Evolutionary conservation across 2,329 filamentous ascomycete species (phyloP).

Genomic region (Achaetomium macrosporum): DNA sequence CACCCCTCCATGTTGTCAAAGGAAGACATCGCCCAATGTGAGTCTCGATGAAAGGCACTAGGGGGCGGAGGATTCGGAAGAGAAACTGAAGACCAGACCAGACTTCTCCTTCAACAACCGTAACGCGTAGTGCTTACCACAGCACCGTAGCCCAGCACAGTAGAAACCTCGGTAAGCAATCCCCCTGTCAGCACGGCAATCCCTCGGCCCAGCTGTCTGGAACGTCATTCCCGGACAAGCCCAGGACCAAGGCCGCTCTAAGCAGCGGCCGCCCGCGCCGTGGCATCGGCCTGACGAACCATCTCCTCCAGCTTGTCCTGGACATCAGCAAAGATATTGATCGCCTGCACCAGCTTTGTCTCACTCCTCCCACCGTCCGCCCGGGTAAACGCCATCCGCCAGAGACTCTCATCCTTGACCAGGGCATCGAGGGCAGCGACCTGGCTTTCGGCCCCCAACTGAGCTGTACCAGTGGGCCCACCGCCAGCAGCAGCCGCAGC

Average conservation of each 20-base stretch:
- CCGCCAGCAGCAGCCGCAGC: neutral
- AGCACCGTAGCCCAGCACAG: too few species aligned
- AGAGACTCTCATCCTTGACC: conserved; percentile 39
- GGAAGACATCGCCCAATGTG: too few species aligned
- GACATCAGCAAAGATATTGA: conserved; percentile 53
- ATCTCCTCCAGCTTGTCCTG: conserved; percentile 45
- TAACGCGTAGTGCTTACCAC: too few species aligned
- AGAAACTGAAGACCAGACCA: too few species aligned
- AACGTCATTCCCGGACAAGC: neutral
- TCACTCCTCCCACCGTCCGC: conserved; percentile 42
- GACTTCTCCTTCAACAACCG: too few species aligned
- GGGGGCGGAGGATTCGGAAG: too few species aligned
- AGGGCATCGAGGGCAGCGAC: conserved; percentile 28
- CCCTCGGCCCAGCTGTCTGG: too few species aligned
- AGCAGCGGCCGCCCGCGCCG: neutral
- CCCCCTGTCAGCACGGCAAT: too few species aligned
- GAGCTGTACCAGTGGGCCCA: too few species aligned
- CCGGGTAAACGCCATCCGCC: conserved; percentile 46
- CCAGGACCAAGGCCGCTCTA: neutral
- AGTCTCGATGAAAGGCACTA: too few species aligned
- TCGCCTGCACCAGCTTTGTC: conserved; percentile 47
- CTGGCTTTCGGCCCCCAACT: neutral
- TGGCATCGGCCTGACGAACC: conserved; percentile 10
- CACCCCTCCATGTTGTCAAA: too few species aligned
- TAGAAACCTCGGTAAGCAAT: too few species aligned